Base-by-base conservation (phyloP, 2,329 filamentous ascomycete species). In the Hypoxylon sp. region DNA sequence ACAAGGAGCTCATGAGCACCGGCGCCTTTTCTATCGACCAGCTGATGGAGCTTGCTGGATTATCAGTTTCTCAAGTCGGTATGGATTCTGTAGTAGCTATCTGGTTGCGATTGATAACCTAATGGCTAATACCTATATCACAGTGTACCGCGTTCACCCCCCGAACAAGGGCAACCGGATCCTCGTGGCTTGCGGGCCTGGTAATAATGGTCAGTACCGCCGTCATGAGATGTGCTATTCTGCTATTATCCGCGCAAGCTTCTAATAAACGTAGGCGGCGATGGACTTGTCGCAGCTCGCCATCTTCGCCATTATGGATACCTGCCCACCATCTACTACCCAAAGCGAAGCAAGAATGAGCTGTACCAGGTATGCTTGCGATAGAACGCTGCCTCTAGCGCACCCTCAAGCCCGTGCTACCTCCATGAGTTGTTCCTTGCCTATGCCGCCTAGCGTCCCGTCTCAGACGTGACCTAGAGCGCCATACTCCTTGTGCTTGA, bases 241-340 rank as follows among this genome's bases (percentile, higher is more conserved):
- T 9, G 5, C n/a, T 35, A 35, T 17, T 5, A 5, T 9, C 7
- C 20, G 10, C 17, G 26, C 35, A 62, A 40, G 49, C 55, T 31
- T 63, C 64, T 66, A 43, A 61, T 48, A 48, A 21, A 33, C 38
- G 26, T 49, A 93, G 91, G 95, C 61, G 95, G 95, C 31, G 95
- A 99, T 74, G 95, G 95, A 2, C 85, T 99, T 2, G 95, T 99
- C 23, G 93, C 94, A 43, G 95, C 95, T 49, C 88, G 95, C 21
- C 95, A 99, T 75, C 83, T 99, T 4, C 87, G 86, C 72, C 90
- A 97, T 71, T 98, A 96, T 73, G 94, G 95, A 60, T 99, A 98
- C 76, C 84, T 85, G 20, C 93, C 94, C 3, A 89, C 86, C 7
- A 81, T 99, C 40, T 98, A 95, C 79, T 98, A 96, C 70, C 95